Conservation (phyloP, 1,284 basidiomycete species). For the Blastosporella zonata region DNA sequence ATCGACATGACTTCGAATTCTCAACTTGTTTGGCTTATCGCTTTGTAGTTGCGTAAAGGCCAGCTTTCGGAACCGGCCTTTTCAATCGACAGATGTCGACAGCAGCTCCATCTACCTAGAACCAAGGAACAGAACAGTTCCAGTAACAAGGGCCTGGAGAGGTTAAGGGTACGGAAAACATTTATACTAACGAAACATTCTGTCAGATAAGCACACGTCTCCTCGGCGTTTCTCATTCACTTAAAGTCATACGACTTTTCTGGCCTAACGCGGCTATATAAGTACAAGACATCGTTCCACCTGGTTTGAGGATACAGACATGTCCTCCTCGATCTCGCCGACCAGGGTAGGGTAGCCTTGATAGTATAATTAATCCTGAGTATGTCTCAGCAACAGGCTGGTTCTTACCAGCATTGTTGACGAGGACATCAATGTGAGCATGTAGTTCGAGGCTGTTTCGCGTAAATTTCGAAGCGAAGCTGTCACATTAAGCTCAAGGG, state of each 20-base stretch:
- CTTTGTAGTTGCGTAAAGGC: slow-evolving; percentile 36
- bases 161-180: slow-evolving; percentile 35
- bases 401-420: slow-evolving; percentile 34
- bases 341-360: slow-evolving; percentile 28
- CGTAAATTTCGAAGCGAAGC: slow-evolving; percentile 26
- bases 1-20: too few species aligned
- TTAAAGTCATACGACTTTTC: slow-evolving; percentile 31
- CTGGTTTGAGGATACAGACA: slow-evolving; percentile 23
- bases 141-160: slow-evolving; percentile 35
- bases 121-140: slow-evolving; percentile 35
- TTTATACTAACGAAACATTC: slow-evolving; percentile 26
- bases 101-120: slow-evolving; percentile 32
- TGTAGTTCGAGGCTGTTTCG: slow-evolving; percentile 27
- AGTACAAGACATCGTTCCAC: too few species aligned
- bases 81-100: neutral
- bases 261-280: too few species aligned
- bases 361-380: neutral
- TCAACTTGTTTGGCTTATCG: too few species aligned
- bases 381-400: neutral
- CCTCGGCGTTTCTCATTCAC: too few species aligned
- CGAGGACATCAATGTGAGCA: slow-evolving; percentile 35
- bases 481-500: slow-evolving; percentile 37
- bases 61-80: slow-evolving; percentile 28
- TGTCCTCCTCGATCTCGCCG: slow-evolving; percentile 27
- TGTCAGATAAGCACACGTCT: too few species aligned